phyloP scores from a whole-genome alignment of 2,329 filamentous ascomycete genomes.

The Curvularia spicifera region DNA sequence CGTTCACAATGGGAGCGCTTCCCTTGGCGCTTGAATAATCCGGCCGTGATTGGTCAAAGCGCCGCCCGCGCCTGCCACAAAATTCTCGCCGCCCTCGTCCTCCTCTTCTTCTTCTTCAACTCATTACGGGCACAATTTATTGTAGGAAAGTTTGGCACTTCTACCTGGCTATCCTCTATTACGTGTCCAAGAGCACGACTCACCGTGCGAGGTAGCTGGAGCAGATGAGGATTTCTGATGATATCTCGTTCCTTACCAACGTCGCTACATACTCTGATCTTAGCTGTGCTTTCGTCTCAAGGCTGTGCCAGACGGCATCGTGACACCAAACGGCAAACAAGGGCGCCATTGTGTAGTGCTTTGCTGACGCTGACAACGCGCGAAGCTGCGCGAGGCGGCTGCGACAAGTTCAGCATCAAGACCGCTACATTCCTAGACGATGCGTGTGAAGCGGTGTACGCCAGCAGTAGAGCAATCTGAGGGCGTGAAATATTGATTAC shows the following conservation, averaged over 20 bases:
- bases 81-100: conserved; percentile 29
- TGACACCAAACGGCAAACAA: background rate
- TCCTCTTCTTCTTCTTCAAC: conserved; percentile 54
- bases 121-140: conserved; percentile 70
- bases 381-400: background rate
- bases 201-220: conserved; percentile 68
- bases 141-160: conserved; percentile 63
- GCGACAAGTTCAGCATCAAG: background rate
- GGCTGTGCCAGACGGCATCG: background rate
- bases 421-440: background rate
- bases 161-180: conserved; percentile 66
- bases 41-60: conserved; percentile 43
- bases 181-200: conserved; percentile 66
- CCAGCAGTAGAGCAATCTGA: background rate
- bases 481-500: background rate
- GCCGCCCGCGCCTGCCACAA: conserved; percentile 30
- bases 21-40: conserved; percentile 31
- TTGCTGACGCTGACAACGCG: too few relatives aligned
- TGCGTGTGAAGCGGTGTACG: background rate
- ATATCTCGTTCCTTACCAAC: conserved; percentile 71
- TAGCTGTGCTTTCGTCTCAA: background rate
- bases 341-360: too few relatives aligned
- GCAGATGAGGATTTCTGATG: conserved; percentile 64
- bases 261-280: conserved; percentile 59
- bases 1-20: conserved; percentile 30